Base-by-base conservation (phyloP, 345 rosid genomes). In the Lagerstroemia speciosa region DNA sequence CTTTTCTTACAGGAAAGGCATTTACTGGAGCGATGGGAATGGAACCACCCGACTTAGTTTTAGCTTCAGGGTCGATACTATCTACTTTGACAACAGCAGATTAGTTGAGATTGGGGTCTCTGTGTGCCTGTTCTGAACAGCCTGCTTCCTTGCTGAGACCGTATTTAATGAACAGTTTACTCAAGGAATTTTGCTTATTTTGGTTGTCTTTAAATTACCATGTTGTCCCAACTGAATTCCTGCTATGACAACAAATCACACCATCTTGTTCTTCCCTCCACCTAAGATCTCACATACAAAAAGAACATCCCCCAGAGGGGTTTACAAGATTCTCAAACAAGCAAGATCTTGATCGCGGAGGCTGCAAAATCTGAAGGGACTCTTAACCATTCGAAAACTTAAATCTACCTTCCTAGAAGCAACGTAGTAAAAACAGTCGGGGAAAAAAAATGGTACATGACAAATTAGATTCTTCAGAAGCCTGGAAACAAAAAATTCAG, bases 401-500 rank as follows among this genome's bases (percentile, higher is more conserved):
- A 60, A 38, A 32, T 48, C 31, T 0, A 37, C 66, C 52, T 38
- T 61, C 45, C 72, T 32, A 43, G 38, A 26, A 62, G 8, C 40
- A 69, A 45, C 31, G 24, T 36, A 69, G 7, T 20, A 43, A 38
- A 17, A 17, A 31, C 48, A 62, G 17, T 55, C 46, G 40, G 16
- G n/a, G n/a, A 29, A 50, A 70, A 76, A 72, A 79, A 74, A 64
- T 19, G 71, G 69, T 46, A 67, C 67, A 66, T 61, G 40, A 4
- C 36, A 53, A 53, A 66, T 70, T 65, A 30, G 63, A 15, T 48
- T 20, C n/a, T 48, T 53, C 60, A 53, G 60, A n/a, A 53, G 30
- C 60, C 60, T n/a, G 11, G 2, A 26, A 53, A 53, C 9, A 8
- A 41, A 65, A 55, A 46, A 61, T 36, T 67, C 2, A 10, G 37